A percentile compares a stretch with the other conserved stretches of the same genome.
Conservation (phyloP, 75 land plant species). For the Azolla pinnata region DNA sequence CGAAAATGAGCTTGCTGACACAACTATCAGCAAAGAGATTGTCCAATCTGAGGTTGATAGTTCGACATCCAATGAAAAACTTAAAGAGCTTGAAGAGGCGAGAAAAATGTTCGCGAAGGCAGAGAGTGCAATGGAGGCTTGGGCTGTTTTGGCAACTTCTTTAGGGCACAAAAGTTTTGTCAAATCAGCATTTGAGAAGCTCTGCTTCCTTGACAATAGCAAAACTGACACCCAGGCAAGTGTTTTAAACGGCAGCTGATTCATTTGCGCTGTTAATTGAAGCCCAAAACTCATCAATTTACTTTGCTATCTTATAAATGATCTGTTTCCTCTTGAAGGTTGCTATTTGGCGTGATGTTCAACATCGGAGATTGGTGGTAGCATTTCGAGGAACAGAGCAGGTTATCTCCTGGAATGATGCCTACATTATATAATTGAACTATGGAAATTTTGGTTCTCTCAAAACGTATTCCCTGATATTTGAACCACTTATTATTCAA, state of each 20-base stretch:
- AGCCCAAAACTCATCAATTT: not conserved
- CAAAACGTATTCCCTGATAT: not conserved
- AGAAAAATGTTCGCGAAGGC: slow-evolving; percentile 67
- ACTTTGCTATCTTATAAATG: no score
- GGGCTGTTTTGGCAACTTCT: slow-evolving; percentile 92
- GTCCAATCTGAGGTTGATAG: not conserved
- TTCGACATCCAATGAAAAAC: slow-evolving; percentile 6
- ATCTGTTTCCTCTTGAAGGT: no score
- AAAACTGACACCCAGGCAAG: slow-evolving; percentile 88
- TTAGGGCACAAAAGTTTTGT: slow-evolving; percentile 84
- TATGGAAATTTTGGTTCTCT: not conserved
- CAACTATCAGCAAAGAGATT: slow-evolving; percentile 4
- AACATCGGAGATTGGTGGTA: slow-evolving; percentile 58
- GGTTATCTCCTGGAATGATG: slow-evolving; percentile 21
- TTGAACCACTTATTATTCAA: no score
- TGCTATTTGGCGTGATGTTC: slow-evolving; percentile 82
- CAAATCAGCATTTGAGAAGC: slow-evolving; percentile 92
- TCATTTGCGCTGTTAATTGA: not conserved
- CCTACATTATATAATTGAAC: not conserved
- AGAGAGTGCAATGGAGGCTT: slow-evolving; percentile 97
- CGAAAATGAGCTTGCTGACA: slow-evolving; percentile 16
- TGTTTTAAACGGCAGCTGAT: not conserved
- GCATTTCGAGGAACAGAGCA: slow-evolving; percentile 98
- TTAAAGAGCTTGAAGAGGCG: slow-evolving; percentile 51
- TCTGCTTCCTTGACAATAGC: slow-evolving; percentile 79